Conservation (phyloP, 2,329 filamentous ascomycete species). For the Neurospora crassa region DNA sequence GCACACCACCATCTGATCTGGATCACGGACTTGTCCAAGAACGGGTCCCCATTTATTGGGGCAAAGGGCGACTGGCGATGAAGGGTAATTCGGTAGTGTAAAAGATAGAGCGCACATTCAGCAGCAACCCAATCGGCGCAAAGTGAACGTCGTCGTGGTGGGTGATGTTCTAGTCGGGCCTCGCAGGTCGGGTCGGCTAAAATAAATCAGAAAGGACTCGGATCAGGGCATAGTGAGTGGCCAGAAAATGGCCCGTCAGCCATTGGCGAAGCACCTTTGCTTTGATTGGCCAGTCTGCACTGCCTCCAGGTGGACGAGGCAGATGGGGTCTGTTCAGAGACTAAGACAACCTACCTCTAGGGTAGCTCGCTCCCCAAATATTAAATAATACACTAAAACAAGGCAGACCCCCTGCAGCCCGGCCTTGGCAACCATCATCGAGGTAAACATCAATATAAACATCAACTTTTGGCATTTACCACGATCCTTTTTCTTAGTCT, state of each 20-base stretch:
- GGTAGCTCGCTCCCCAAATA: too few species aligned
- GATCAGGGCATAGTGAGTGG: background rate
- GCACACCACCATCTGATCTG: background rate
- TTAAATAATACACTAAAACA: too few species aligned
- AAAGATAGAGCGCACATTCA: background rate
- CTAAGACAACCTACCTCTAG: too few species aligned
- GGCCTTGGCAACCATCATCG: too few species aligned
- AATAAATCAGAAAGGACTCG: background rate
- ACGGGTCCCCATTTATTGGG: background rate
- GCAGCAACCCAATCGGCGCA: background rate
- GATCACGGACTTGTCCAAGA: background rate
- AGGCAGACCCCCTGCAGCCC: too few species aligned
- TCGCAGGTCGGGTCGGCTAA: background rate
- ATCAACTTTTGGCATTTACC: too few species aligned
- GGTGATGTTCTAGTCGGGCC: background rate
- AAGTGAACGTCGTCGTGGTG: background rate
- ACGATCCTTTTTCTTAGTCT: too few species aligned
- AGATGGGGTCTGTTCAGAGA: too few species aligned
- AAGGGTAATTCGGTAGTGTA: background rate
- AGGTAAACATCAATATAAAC: too few species aligned
- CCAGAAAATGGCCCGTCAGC: background rate
- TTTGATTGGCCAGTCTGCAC: background rate
- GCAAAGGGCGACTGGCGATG: background rate
- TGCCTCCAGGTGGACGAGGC: background rate
- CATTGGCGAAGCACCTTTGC: background rate